Evolutionary conservation across 805 yeast species (phyloP).

Genomic region (Myxozyma geophila): DNA sequence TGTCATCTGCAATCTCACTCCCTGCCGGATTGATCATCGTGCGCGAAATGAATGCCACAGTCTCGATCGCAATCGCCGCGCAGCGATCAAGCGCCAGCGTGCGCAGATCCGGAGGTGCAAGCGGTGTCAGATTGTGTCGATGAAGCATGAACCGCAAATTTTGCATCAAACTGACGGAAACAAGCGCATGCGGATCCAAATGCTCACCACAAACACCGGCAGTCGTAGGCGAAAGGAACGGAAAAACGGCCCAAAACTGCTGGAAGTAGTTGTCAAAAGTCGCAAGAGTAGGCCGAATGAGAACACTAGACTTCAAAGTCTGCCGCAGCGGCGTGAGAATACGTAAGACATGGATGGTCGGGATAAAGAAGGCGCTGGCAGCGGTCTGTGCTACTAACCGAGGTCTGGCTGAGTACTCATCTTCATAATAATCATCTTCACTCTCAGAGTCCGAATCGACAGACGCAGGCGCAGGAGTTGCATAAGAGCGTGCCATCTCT

Average conservation of each 20-base stretch:
- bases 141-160: slow-evolving; percentile 25
- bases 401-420: background rate
- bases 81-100: slow-evolving; percentile 29
- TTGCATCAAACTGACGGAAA: slow-evolving; percentile 32
- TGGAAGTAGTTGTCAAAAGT: slow-evolving; percentile 31
- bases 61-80: slow-evolving; percentile 25
- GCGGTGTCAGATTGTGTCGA: slow-evolving; percentile 32
- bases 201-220: slow-evolving; percentile 7
- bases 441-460: slow-evolving; percentile 1
- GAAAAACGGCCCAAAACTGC: slow-evolving; percentile 31
- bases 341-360: slow-evolving; percentile 30
- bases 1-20: background rate
- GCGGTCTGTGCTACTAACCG: slow-evolving; percentile 15
- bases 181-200: slow-evolving; percentile 24
- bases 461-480: background rate
- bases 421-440: background rate
- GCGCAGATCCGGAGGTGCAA: slow-evolving; percentile 28
- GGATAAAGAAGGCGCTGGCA: slow-evolving; percentile 22
- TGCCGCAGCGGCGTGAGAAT: slow-evolving; percentile 26
- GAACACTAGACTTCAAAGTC: slow-evolving; percentile 18
- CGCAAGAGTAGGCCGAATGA: slow-evolving; percentile 22
- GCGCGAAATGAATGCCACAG: slow-evolving; percentile 28
- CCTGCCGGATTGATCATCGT: slow-evolving; percentile 21
- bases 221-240: slow-evolving; percentile 21
- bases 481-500: background rate